Evolutionary conservation across 2,329 filamentous ascomycete species (phyloP), one percentile per base, ranked within the genome.

Genomic region (Shiraia bambusicola): DNA sequence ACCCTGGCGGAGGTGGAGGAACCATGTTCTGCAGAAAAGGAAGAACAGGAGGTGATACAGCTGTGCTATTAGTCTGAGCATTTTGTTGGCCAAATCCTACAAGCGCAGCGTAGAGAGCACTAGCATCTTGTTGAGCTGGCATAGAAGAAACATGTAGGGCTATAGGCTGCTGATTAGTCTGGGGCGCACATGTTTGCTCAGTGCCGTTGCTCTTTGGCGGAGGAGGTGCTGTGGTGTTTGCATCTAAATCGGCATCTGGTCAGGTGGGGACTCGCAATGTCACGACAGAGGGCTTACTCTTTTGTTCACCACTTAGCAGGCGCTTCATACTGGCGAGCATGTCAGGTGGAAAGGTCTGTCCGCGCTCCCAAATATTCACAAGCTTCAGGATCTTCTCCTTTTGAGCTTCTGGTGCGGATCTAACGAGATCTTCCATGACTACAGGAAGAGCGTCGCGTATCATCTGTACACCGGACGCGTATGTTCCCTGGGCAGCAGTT

Each of bases 291-390:
- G 47, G 69, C 85, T 77, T 88, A 90, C 86, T 82, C 64, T 79
- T 76, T 54, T 75, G 69, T 45, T 75, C 74, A 47, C 81, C 77
- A 50, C 78, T 84, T 59, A 95, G 69, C 70, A 88, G 91, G 65
- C 88, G 79, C 72, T 89, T 92, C 78, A 95, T 95, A 27, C 81
- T 82, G n/a, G 73, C 68, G 58, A 98, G 81, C 82, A 95, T 85
- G 39, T 83, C 71, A 29, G 78, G 68, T 17, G 93, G 90, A 69
- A 98, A 97, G 15, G 91, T 97, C 66, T 87, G 85, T 52, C 88
- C 89, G 64, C 93, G 93, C 68, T 96, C 91, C 93, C 93, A 98
- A 56, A 98, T 98, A 67, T 95, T 91, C 72, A 97, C 77, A 58
- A 98, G 81, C 70, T 97, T 97, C 67, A 79, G 84, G 71, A 97